Conservation (phyloP, 805 yeast genomes). For the Metschnikowia cubensis region DNA sequence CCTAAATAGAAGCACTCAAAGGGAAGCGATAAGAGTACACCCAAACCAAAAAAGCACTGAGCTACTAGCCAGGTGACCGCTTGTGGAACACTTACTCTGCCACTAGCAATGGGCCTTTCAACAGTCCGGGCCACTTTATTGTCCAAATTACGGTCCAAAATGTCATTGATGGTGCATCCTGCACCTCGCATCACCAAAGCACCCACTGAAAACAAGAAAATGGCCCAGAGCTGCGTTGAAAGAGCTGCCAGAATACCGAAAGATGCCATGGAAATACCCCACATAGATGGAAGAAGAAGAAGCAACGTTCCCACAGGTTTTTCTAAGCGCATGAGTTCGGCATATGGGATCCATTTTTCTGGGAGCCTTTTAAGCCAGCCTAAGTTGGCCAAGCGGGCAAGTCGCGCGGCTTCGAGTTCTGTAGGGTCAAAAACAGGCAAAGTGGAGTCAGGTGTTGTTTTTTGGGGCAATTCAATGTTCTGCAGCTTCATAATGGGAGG, state of each 20-base stretch:
- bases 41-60: conserved; percentile 72
- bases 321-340: conserved; percentile 86
- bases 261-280: conserved; percentile 93
- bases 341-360: conserved; percentile 75
- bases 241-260: conserved; percentile 67
- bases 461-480: background rate
- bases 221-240: conserved; percentile 53
- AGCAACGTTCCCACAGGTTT: conserved; percentile 95
- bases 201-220: conserved; percentile 76
- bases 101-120: conserved; percentile 90
- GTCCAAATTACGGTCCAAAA: conserved; percentile 80
- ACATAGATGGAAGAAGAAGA: conserved; percentile 76
- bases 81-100: conserved; percentile 65
- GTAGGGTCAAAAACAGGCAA: conserved; percentile 17
- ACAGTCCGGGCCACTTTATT: conserved; percentile 81
- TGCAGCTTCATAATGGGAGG: conserved; percentile 7
- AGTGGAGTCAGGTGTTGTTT: background rate
- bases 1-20: conserved; percentile 78
- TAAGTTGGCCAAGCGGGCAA: conserved; percentile 43
- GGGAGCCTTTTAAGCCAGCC: conserved; percentile 63
- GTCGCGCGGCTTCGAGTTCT: conserved; percentile 48
- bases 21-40: conserved; percentile 69
- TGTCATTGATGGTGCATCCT: conserved; percentile 93
- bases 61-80: conserved; percentile 70
- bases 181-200: conserved; percentile 94